Evolutionary conservation across 208 protist species (phyloP).

Genomic region (Crithidia expoeki): DNA sequence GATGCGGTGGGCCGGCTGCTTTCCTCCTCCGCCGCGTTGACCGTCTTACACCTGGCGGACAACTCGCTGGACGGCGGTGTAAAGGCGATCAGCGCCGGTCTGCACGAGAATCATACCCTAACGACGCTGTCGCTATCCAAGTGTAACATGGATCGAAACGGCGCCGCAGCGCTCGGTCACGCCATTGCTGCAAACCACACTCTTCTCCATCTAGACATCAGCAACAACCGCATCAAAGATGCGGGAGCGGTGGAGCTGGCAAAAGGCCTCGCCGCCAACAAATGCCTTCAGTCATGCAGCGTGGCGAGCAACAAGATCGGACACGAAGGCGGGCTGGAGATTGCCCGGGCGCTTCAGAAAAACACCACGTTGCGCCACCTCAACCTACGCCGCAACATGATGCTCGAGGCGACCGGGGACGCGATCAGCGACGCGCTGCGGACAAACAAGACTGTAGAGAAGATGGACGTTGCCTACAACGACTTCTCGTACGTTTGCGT

Average conservation of each 20-base stretch:
- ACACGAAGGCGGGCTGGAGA: conserved; percentile 73
- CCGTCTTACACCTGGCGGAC: conserved; percentile 50
- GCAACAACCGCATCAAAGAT: conserved; percentile 88
- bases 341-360: conserved; percentile 56
- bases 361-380: conserved; percentile 79
- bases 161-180: conserved; percentile 59
- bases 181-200: conserved; percentile 57
- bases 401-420: conserved; percentile 74
- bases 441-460: conserved; percentile 68
- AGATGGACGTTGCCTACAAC: conserved; percentile 91
- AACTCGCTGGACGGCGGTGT: conserved; percentile 61
- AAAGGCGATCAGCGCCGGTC: conserved; percentile 64
- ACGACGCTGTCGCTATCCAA: conserved; percentile 48
- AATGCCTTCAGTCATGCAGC: conserved; percentile 64
- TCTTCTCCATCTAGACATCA: conserved; percentile 69
- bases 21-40: conserved; percentile 43
- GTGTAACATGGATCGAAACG: conserved; percentile 66
- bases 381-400: conserved; percentile 83
- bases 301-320: conserved; percentile 80
- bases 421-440: conserved; percentile 70
- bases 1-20: conserved; percentile 63
- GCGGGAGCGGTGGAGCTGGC: conserved; percentile 71
- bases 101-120: conserved; percentile 78
- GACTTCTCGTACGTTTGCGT: conserved; percentile 92
- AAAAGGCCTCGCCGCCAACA: conserved; percentile 74